Evolutionary conservation across 192 early-diverging fungal genomes (phyloP).

Genomic region (Jimgerdemannia lactiflua): DNA sequence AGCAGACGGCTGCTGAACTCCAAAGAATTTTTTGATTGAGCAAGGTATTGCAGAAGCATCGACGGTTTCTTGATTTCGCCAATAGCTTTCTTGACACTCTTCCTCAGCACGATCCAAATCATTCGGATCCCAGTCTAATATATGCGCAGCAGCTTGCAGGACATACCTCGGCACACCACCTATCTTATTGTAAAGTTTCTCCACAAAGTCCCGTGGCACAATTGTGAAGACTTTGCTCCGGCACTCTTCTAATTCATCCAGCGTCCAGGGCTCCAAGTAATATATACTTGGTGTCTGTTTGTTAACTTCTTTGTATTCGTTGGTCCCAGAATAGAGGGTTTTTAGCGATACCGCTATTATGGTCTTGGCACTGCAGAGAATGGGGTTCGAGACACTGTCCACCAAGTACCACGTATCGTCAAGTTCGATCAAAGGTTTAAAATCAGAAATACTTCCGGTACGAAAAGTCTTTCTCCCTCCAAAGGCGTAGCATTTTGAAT

Average conservation of each 20-base stretch:
- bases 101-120: neutral
- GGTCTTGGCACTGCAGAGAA: neutral
- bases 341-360: neutral
- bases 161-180: slow-evolving; percentile 24
- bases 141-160: slow-evolving; percentile 6
- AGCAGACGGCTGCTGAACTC: neutral
- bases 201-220: slow-evolving; percentile 6
- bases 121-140: neutral
- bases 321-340: neutral
- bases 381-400: neutral
- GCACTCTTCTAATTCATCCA: neutral
- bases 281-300: neutral
- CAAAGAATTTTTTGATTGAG: neutral
- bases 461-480: neutral
- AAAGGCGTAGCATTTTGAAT: slow-evolving; percentile 11
- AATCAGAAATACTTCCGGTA: neutral
- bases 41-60: neutral
- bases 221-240: slow-evolving; percentile 11
- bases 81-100: neutral
- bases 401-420: neutral
- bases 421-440: neutral
- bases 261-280: neutral
- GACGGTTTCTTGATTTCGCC: neutral
- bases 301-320: neutral
- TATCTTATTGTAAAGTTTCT: slow-evolving; percentile 15